Evolutionary conservation across 2,329 filamentous ascomycete genomes (phyloP), one percentile per base, ranked within the genome.

Genomic region (Echinosphaeria canescens): DNA sequence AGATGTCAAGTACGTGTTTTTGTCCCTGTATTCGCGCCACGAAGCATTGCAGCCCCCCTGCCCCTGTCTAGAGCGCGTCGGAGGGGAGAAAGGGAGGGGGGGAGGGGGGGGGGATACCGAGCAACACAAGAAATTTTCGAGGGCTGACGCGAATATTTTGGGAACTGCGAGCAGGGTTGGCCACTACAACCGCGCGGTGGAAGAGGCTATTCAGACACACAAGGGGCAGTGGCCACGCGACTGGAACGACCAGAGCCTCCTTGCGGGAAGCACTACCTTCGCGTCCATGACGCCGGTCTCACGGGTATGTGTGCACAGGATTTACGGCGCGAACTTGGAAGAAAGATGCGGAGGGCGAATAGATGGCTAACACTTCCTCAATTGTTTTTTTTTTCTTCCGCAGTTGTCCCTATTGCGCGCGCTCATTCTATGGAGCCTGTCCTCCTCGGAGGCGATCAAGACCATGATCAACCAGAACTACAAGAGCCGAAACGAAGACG

Each of bases 131-230:
- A n/a, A n/a, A n/a, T n/a, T n/a, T n/a, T n/a, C n/a, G n/a, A n/a
- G n/a, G n/a, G n/a, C n/a, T n/a, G n/a, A n/a, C n/a, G n/a, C n/a
- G n/a, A n/a, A n/a, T n/a, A n/a, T n/a, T n/a, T n/a, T n/a, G n/a
- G n/a, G n/a, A n/a, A n/a, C n/a, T n/a, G n/a, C n/a, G n/a, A n/a
- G 33, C 38, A 98, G 88, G 50, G 70, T 78, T 38, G 84, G 81
- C 27, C 88, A 98, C 48, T 91, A 93, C 48, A 74, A 75, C 40
- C 74, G 88, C 42, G 88, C 90, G 15, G 59, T 98, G 26, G 90
- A 98, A 48, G 90, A 98, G 51, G 84, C 85, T 22, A 68, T 98
- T 30, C 66, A 75, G 33, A 67, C 75, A 10, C 76, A 95, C 51
- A 78, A 75, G 46, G 65, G 61, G 27, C 82, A 98, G 61, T 98